Evolutionary conservation across 768 basidiomycete species (phyloP), one percentile per base, ranked within the genome.

Genomic region (Suillus americanus): DNA sequence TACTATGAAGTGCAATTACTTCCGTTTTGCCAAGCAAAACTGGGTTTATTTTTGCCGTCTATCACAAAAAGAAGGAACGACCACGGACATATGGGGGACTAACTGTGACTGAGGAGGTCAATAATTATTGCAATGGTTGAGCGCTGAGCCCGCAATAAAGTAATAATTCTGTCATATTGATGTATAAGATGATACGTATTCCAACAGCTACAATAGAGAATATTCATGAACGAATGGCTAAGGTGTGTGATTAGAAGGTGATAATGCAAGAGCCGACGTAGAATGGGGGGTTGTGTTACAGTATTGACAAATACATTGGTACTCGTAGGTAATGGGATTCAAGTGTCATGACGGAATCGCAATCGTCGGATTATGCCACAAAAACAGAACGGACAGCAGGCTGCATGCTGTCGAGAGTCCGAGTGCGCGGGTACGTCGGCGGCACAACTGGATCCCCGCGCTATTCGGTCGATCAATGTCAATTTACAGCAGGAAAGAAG

Each of bases 371-470:
- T 61, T 62, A 64, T 18, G 56, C 30, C 62, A 66, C 28, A 37
- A 40, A 45, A 28, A 45, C 54, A 28, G 41, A 53, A 16, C 64
- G 33, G 18, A 66, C 30, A 43, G 40, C 12, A 37, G 41, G 48
- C 12, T 60, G 65, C 28, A 66, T 28, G 51, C 68, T 66, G 57
- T 69, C 69, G 46, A 69, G 57, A 33, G 66, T 59, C 41, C 65
- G 65, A 50, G 61, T 40, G 37, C 70, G 68, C 40, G 69, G 65
- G 61, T 72, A 69, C 14, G 64, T 63, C 38, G 61, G 64, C 16
- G 68, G 66, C 35, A 61, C 61, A 33, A 69, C 55, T 25, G 67
- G 73, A 60, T 70, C 69, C 28, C 69, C 68, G 59, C 74, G 57
- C 57, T 59, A 59, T 59, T 43, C 25, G 56, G 28, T 59, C 18